Base-by-base conservation (phyloP, 2,329 filamentous ascomycete genomes). In the Aspergillus hiratsukae region DNA sequence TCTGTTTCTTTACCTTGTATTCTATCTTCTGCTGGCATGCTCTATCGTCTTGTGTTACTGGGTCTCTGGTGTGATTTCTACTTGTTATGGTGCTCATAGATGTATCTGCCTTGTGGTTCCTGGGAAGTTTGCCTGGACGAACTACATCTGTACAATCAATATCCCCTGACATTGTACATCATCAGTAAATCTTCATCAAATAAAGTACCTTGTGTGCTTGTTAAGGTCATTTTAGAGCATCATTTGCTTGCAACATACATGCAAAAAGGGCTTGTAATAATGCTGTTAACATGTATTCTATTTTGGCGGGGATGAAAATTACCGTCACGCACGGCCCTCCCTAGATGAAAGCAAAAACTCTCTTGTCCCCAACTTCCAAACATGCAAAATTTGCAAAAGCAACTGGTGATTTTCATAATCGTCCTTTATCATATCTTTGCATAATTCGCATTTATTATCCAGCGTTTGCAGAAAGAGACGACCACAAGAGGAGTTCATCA, bases 31-130 rank as follows among this genome's bases (percentile, higher is more conserved):
- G 61, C 58, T 61, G 61, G 58, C 58, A 58, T 64, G 61, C 61
- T 62, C 58, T 59, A 57, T 61, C 61, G 56, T 60, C 58, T 54
- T 72, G 69, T 74, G 72, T 73, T 72, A 73, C 62, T 72, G 70
- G 69, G 68, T 63, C 60, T 67, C 54, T 62, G 53, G 62, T 66
- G 54, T 59, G 59, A 60, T 61, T 59, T 54, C n/a, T 52, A 21
- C 41, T 48, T 52, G 40, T 43, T 49, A 57, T 57, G 53, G 58
- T 65, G 59, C 60, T 63, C 52, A 64, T 67, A 65, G 65, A 68
- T 63, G 61, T 57, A 63, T 61, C 59, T 48, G 64, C 40, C 59
- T 63, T 57, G 48, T 51, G 63, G 53, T 37, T 51, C 60, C 57
- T 53, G 62, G 62, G 51, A 60, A 60, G 53, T 21, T 52, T 52